Conservation (phyloP, 495 filamentous ascomycete genomes). For the Hypoxylon fuscum region DNA sequence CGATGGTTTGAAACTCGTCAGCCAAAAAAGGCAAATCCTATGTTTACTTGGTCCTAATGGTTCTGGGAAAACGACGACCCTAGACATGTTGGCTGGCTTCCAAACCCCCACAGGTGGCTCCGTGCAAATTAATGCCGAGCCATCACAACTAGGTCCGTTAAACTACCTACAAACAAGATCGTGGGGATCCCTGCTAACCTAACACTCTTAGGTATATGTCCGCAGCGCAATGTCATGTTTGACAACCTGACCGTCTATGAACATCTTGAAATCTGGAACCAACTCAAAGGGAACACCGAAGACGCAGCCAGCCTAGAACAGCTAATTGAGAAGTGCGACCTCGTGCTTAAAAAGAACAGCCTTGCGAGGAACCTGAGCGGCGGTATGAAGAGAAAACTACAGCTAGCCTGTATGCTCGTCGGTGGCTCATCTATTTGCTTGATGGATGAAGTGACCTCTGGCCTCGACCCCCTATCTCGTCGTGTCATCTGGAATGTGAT, state of each 20-base stretch:
- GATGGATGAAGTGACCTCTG: constrained; percentile 77
- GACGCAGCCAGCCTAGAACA: constrained; percentile 55
- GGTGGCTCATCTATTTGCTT: constrained; percentile 75
- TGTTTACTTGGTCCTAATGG: constrained; percentile 80
- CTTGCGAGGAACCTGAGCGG: constrained; percentile 69
- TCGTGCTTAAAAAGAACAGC: constrained; percentile 66
- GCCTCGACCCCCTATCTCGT: constrained; percentile 73
- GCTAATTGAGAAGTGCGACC: constrained; percentile 70
- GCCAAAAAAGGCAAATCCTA: constrained; percentile 71
- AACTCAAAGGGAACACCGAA: constrained; percentile 65
- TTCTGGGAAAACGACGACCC: constrained; percentile 77
- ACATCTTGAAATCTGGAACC: constrained; percentile 74
- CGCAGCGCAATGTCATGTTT: constrained; percentile 82
- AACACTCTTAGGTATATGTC: constrained; percentile 67
- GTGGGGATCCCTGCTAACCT: constrained; percentile 1
- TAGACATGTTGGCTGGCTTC: constrained; percentile 76
- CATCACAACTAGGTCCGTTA: constrained; percentile 37
- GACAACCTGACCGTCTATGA: constrained; percentile 73
- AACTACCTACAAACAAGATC: background rate
- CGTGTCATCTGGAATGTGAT: constrained; percentile 82
- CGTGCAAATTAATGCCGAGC: constrained; percentile 61
- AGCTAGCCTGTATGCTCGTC: constrained; percentile 81
- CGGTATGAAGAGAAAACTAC: constrained; percentile 78
- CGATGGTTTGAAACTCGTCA: constrained; percentile 63
- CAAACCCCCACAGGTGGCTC: constrained; percentile 66